Evolutionary conservation across 139 green algal genomes (phyloP), one percentile per base, ranked within the genome.

Genomic region (Gonium pectorale): DNA sequence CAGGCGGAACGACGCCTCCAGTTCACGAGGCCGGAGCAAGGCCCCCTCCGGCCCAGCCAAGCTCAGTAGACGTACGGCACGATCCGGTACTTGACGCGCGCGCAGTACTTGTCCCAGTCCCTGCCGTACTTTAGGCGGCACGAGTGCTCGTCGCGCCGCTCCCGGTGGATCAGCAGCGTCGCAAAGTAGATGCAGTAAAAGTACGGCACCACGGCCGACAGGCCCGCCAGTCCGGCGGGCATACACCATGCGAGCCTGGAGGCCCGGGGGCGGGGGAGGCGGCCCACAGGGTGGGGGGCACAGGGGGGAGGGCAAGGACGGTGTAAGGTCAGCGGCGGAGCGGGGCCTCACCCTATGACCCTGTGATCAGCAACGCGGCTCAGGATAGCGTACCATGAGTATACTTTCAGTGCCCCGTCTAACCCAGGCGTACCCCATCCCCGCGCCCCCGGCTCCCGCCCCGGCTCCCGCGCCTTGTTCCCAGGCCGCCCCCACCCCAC

Each of bases 151-250:
- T 99, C 97, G 0, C 97, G 90, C 44, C 81, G 64, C 66, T 98
- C 94, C 5, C 96, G 86, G 77, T 98, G 96, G 35, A 97, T 73
- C n/a, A 99, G 87, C 74, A 99, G 89, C 1, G 90, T 79, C 1
- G 88, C 93, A 88, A 99, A 98, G 89, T 99, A 99, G 27, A 97
- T 92, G 79, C 94, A 96, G 90, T 99, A 99, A 75, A 99, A 98
- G 86, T 99, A 99, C 2, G 97, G 93, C 19, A 98, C 78, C 15
- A 96, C 71, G 49, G 89, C 89, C 26, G 86, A 49, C 24, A 96
- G 93, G n/a, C 96, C 97, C 24, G 67, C 46, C 24, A 93, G 35
- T 19, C 83, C 83, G 0, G 73, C 66, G 1, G 96, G 95, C 75
- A 99, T 86, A 89, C 96, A 99, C 96, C 96, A 99, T 7, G 97